Evolutionary conservation across 352 stramenopile species (phyloP).

Genomic region (Phytophthora sansomeana): DNA sequence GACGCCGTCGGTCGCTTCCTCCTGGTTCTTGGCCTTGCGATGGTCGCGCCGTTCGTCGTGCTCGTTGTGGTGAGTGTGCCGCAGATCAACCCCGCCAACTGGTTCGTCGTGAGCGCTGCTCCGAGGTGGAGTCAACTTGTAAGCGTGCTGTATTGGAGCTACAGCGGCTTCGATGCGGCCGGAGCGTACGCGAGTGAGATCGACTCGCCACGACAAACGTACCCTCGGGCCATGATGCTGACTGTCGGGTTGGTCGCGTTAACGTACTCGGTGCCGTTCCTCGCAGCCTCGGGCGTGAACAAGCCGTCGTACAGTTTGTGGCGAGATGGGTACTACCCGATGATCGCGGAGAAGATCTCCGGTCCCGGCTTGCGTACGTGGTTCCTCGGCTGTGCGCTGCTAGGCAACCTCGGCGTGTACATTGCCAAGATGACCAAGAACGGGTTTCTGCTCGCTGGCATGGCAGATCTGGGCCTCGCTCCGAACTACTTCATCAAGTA

Average conservation of each 20-base stretch:
- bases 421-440: slow-evolving; percentile 95
- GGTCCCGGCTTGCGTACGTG: slow-evolving; percentile 89
- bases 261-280: slow-evolving; percentile 92
- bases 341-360: slow-evolving; percentile 87
- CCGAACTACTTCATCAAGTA: slow-evolving; percentile 89
- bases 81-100: slow-evolving; percentile 65
- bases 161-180: slow-evolving; percentile 95
- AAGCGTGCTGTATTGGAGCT: slow-evolving; percentile 97
- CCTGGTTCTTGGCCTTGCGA: slow-evolving; percentile 86
- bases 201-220: slow-evolving; percentile 80
- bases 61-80: slow-evolving; percentile 71
- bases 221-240: slow-evolving; percentile 89
- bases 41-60: slow-evolving; percentile 94
- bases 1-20: slow-evolving; percentile 89
- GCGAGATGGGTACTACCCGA: slow-evolving; percentile 93
- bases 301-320: slow-evolving; percentile 84
- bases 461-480: slow-evolving; percentile 91
- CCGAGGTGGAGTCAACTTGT: slow-evolving; percentile 86
- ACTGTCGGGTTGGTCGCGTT: slow-evolving; percentile 84
- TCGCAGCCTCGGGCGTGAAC: slow-evolving; percentile 89
- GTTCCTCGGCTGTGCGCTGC: slow-evolving; percentile 89
- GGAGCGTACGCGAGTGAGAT: slow-evolving; percentile 94
- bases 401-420: slow-evolving; percentile 95
- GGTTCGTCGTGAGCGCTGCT: slow-evolving; percentile 69
- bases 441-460: slow-evolving; percentile 90